These are phyloP conservation scores for Cyclocybe aegerita DNA, from an alignment of 768 basidiomycete genomes.

Conservation along the genomic window DNA sequence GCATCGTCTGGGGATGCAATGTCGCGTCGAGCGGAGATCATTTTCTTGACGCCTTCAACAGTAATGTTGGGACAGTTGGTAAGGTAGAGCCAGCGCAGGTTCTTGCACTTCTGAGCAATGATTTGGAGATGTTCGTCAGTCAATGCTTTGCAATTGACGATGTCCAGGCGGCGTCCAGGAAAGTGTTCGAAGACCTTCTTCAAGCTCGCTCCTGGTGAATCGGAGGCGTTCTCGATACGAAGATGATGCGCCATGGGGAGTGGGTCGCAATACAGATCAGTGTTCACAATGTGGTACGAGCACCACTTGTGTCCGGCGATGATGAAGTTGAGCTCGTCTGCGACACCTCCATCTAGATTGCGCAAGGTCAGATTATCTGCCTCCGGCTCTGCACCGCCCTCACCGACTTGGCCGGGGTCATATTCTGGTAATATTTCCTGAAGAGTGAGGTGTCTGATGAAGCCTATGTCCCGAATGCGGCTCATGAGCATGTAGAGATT, in stretches of 20 bases:
- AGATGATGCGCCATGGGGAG: slow-evolving; percentile 3
- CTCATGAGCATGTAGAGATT: background rate
- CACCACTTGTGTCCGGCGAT: background rate
- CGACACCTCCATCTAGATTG: background rate
- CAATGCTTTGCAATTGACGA: background rate
- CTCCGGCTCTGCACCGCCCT: background rate
- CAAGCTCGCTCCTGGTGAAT: background rate
- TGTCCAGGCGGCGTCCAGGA: slow-evolving; percentile 1
- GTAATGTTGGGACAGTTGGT: slow-evolving; percentile 1
- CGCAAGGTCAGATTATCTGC: background rate
- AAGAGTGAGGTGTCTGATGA: background rate
- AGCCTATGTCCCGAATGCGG: background rate
- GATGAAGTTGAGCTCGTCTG: background rate
- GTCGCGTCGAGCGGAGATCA: background rate
- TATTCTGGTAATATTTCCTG: background rate
- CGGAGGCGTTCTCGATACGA: background rate
- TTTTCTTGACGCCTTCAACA: background rate
- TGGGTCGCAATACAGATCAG: background rate
- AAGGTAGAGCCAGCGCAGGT: background rate
- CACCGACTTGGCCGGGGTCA: background rate
- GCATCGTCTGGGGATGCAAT: background rate
- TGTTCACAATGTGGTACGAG: background rate
- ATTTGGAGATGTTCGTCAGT: background rate
- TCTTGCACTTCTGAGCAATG: background rate
- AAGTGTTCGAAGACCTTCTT: background rate